phyloP scores from a whole-genome alignment of 2,329 filamentous ascomycete genomes.

The Sclerotinia spermophila region DNA sequence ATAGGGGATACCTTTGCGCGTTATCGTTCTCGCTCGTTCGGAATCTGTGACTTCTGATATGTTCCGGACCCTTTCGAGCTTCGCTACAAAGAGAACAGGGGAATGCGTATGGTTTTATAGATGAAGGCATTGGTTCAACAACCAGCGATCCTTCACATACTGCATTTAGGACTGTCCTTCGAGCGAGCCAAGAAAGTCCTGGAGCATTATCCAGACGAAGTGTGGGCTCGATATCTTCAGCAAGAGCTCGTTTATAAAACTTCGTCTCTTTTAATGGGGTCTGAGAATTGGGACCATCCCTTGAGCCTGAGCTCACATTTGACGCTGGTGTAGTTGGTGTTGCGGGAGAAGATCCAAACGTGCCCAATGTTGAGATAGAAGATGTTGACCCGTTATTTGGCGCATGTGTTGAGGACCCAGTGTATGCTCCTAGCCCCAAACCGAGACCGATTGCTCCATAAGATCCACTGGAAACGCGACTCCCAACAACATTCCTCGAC shows the following conservation, averaged over 20 bases:
- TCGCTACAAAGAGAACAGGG: conserved; percentile 86
- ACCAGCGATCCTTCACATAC: conserved; percentile 83
- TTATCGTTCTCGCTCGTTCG: conserved; percentile 81
- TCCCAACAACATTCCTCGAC: conserved; percentile 56
- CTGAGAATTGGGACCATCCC: conserved; percentile 39
- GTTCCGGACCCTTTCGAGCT: conserved; percentile 62
- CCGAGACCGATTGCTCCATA: conserved; percentile 54
- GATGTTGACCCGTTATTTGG: conserved; percentile 58
- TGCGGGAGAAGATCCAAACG: conserved; percentile 52
- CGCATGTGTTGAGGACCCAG: conserved; percentile 38
- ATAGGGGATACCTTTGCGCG: conserved; percentile 85
- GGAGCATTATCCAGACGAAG: conserved; percentile 85
- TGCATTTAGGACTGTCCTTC: conserved; percentile 76
- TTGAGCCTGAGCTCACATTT: conserved; percentile 45
- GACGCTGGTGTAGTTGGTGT: conserved; percentile 58
- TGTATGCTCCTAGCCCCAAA: conserved; percentile 46
- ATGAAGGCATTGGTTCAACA: conserved; percentile 77
- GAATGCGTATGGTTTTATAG: conserved; percentile 42
- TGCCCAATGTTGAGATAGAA: conserved; percentile 52
- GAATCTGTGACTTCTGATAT: conserved; percentile 82
- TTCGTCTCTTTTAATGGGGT: conserved; percentile 80
- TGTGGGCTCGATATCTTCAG: conserved; percentile 93
- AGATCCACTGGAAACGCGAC: conserved; percentile 68
- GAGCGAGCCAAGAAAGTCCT: conserved; percentile 88
- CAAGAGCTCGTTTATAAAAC: conserved; percentile 86